phyloP scores from a whole-genome alignment of 495 filamentous ascomycete species.

The Alectoria sarmentosa region DNA sequence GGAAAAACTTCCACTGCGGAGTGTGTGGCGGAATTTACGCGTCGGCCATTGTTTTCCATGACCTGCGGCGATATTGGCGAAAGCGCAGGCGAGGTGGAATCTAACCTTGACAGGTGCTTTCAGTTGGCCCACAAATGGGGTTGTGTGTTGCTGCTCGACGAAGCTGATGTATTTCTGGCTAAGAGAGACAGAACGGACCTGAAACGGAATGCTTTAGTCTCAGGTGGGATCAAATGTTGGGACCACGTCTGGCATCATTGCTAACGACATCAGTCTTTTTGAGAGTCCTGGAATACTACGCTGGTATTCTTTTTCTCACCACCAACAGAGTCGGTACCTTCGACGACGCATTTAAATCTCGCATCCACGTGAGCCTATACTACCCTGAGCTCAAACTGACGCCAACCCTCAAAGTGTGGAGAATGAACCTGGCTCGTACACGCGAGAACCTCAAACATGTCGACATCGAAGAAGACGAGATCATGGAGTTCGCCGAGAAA shows the following conservation, averaged over 20 bases:
- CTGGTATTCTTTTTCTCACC: slow-evolving; percentile 50
- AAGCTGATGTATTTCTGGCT: slow-evolving; percentile 53
- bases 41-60: slow-evolving; percentile 30
- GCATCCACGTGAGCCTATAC: slow-evolving; percentile 37
- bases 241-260: background rate
- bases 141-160: slow-evolving; percentile 48
- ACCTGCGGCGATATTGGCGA: slow-evolving; percentile 37
- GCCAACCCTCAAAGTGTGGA: slow-evolving; percentile 17
- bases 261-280: slow-evolving; percentile 38
- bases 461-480: background rate
- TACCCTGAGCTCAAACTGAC: slow-evolving; percentile 15
- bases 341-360: slow-evolving; percentile 43
- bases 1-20: slow-evolving; percentile 37
- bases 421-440: background rate
- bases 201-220: slow-evolving; percentile 35
- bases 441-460: background rate
- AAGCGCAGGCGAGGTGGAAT: slow-evolving; percentile 35
- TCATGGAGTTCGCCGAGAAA: slow-evolving; percentile 8
- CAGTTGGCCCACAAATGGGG: slow-evolving; percentile 40
- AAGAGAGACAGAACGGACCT: slow-evolving; percentile 36
- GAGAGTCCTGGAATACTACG: slow-evolving; percentile 46
- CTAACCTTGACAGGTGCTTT: slow-evolving; percentile 36
- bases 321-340: slow-evolving; percentile 41
- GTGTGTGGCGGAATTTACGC: slow-evolving; percentile 27
- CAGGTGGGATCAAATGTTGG: background rate